Evolutionary conservation across 192 early-diverging fungal genomes (phyloP), one percentile per base, ranked within the genome.

Genomic region (Coemansia sp.): DNA sequence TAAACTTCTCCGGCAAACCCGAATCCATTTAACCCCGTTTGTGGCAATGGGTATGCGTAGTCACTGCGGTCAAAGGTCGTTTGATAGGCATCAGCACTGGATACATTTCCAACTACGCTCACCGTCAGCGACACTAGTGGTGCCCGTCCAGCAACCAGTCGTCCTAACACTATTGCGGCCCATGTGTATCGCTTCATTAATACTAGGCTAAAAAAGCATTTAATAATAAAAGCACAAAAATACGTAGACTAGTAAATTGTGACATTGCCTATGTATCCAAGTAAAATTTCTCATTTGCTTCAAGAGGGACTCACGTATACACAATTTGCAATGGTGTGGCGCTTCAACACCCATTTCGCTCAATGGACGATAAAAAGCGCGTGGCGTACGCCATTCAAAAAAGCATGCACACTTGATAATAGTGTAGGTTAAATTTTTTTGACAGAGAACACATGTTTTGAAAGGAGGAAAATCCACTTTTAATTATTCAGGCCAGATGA

Each of bases 61-160:
- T 78, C 76, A 40, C 70, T 73, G 21, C 76, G 76, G 60, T 78
- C 76, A 37, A 78, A 78, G 16, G 70, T 78, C 24, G 76, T 67
- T 33, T 78, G 76, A 26, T 66, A 69, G 13, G 55, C 51, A 20
- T 36, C 33, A 5, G 26, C 43, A 31, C 43, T 43, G 20, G 76
- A 73, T 0, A 10, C 1, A 56, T 78, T 73, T 1, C 70, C 58
- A 8, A 73, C 21, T 5, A 78, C 51, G 35, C 76, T 72, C 8
- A 73, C 76, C 2, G 76, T 78, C 23, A 78, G 63, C 0, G 76
- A 78, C 10, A 78, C 76, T 26, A 78, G 36, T 2, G 76, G 76
- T 14, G 70, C 70, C 3, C 76, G 57, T 4, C 62, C 75, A 11
- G 20, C 34, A 14, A 18, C 50, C 11, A 36, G 10, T 18, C 37